Evolutionary conservation across 2,329 filamentous ascomycete genomes (phyloP).

Genomic region (Paracoccidioides lutzii): DNA sequence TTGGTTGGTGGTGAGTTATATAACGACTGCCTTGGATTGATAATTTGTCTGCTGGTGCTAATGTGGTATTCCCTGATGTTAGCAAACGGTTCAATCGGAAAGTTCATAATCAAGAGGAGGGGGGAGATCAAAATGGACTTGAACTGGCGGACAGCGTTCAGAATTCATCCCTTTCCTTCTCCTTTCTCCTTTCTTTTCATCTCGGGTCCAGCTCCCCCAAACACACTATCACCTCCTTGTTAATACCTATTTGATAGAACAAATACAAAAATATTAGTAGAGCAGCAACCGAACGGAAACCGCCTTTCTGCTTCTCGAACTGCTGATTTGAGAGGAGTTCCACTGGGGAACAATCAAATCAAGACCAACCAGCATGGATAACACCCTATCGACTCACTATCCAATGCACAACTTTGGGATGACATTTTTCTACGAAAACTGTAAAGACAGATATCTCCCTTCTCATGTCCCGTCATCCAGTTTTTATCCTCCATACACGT

Average conservation of each 20-base stretch:
- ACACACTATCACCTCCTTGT: neutral
- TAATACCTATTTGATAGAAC: conserved; percentile 6
- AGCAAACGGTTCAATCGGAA: conserved; percentile 35
- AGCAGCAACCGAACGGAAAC: neutral
- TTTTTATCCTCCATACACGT: too few relatives aligned
- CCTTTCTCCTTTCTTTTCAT: neutral
- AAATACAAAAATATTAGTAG: neutral
- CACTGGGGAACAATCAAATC: neutral
- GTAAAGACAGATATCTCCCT: too few relatives aligned
- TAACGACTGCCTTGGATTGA: too few relatives aligned
- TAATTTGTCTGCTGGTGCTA: neutral
- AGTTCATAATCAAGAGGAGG: conserved; percentile 23
- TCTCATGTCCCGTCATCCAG: too few relatives aligned
- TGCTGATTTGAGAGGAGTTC: neutral
- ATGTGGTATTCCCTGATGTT: neutral
- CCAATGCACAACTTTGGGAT: too few relatives aligned
- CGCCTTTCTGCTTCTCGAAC: neutral
- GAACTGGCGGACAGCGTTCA: neutral
- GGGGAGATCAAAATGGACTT: neutral
- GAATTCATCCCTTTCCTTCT: neutral
- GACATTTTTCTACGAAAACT: too few relatives aligned
- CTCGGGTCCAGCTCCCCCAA: neutral
- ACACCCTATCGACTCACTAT: too few relatives aligned
- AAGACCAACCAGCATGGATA: too few relatives aligned
- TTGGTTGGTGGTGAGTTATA: conserved; percentile 67